Base-by-base conservation (phyloP, 108 stramenopile genomes). In the Nitzschia inconspicua region DNA sequence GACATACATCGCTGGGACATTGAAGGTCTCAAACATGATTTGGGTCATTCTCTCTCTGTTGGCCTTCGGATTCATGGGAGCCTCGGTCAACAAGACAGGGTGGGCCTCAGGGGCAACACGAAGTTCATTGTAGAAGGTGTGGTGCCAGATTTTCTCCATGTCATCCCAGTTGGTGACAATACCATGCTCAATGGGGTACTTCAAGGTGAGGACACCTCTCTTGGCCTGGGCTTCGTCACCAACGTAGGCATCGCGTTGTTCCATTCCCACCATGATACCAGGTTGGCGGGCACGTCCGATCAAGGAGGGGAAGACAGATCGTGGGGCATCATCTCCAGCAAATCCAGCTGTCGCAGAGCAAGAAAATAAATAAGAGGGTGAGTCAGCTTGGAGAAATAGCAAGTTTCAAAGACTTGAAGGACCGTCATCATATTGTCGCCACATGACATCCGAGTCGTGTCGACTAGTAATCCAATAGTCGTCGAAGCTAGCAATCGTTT, bases 21-120 rank as follows among this genome's bases (percentile, higher is more conserved):
- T 99, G 93, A 99, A 99, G 14, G 97, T 98, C 82, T 99, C 99
- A 78, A 99, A 99, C 99, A 99, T 99, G 86, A 99, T 98, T 78
- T 98, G 97, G 41, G 98, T 98, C 97, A 98, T 99, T 62, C 97
- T 88, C 75, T 99, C 99, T 42, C 98, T 79, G 88, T 99, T 99
- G 43, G 96, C 96, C 94, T 98, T 98, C 77, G 99, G 97, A 80
- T 98, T 99, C 78, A 97, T 94, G 29, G 98, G 98, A 34, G 99
- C 97, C 83, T 99, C 98, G 25, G 99, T 99, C 46, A 99, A 80
- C 26, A 99, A 92, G 47, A 99, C 98, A 34, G 97, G 97, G 82
- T 99, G 99, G 65, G 98, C 97, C 77, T 98, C 93, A 24, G 93
- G 94, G 57, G 86, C 89, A 36, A 93, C 93, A 78, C 94, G 93